These are phyloP conservation scores for Trichoderma endophyticum DNA, from an alignment of 2,329 filamentous ascomycete species.

Conservation along the genomic window DNA sequence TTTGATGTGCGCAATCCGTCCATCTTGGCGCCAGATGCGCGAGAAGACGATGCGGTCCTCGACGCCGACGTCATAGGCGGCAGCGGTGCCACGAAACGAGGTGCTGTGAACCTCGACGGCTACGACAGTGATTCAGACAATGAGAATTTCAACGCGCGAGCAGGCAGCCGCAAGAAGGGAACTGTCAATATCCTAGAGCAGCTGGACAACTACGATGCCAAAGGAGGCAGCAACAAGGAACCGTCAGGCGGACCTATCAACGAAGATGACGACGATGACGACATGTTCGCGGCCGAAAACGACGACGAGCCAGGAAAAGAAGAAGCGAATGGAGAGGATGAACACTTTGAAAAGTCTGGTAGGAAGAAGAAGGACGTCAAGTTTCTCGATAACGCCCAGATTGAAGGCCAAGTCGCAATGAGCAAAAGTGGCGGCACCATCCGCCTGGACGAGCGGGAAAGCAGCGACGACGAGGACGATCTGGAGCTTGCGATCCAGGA, in stretches of 20 bases:
- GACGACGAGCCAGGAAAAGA: constrained; percentile 39
- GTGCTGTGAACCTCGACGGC: constrained; percentile 92
- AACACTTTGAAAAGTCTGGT: constrained; percentile 37
- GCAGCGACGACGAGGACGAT: constrained; percentile 63
- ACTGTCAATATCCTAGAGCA: constrained; percentile 51
- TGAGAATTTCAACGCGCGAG: constrained; percentile 78
- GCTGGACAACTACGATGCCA: constrained; percentile 53
- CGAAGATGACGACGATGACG: constrained; percentile 51
- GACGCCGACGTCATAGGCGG: constrained; percentile 92
- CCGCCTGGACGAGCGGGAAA: constrained; percentile 54
- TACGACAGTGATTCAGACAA: constrained; percentile 94
- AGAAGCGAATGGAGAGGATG: constrained; percentile 21
- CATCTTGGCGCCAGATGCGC: constrained; percentile 77
- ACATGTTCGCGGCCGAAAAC: constrained; percentile 82
- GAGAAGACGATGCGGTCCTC: constrained; percentile 68
- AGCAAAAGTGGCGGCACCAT: constrained; percentile 75
- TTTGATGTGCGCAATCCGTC: constrained; percentile 96
- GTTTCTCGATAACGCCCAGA: constrained; percentile 59
- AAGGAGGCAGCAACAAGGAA: constrained; percentile 38
- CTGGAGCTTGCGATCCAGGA: constrained; percentile 69
- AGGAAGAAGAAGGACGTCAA: constrained; percentile 63
- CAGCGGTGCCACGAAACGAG: constrained; percentile 75
- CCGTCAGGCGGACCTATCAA: constrained; percentile 25
- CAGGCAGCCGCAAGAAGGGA: constrained; percentile 54
- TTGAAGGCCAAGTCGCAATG: constrained; percentile 72